phyloP scores from a whole-genome alignment of 495 filamentous ascomycete species.

The Hypomontagnella submonticulosa region DNA sequence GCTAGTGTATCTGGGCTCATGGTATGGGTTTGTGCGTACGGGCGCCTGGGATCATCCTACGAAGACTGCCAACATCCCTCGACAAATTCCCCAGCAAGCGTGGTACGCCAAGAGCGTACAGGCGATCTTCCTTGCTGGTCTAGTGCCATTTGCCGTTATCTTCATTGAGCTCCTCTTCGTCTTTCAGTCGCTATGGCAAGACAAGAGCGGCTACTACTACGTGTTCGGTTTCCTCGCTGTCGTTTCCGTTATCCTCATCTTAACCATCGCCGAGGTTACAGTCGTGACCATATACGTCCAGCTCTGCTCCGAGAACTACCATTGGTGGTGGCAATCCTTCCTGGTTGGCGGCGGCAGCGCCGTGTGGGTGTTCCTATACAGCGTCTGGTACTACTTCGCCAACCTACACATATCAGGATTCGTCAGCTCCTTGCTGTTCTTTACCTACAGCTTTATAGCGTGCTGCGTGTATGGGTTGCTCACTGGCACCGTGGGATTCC shows the following conservation, averaged over 20 bases:
- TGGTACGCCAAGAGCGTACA: constrained; percentile 79
- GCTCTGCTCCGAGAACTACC: constrained; percentile 89
- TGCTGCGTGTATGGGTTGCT: constrained; percentile 86
- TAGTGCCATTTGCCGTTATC: constrained; percentile 92
- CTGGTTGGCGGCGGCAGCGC: constrained; percentile 81
- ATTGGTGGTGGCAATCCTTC: constrained; percentile 98
- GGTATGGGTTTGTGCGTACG: constrained; percentile 76
- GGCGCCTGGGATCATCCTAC: constrained; percentile 87
- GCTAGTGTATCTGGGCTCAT: constrained; percentile 86
- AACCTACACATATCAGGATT: constrained; percentile 87
- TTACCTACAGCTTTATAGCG: constrained; percentile 82
- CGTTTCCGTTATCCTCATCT: constrained; percentile 76
- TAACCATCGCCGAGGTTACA: constrained; percentile 89
- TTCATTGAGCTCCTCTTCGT: constrained; percentile 95
- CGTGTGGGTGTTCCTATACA: constrained; percentile 88
- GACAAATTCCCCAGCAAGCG: constrained; percentile 80
- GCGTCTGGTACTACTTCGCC: constrained; percentile 86
- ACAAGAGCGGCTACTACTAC: constrained; percentile 95
- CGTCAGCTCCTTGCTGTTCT: constrained; percentile 84
- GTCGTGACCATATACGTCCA: constrained; percentile 89
- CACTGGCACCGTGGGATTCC: constrained; percentile 87
- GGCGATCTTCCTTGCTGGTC: constrained; percentile 75
- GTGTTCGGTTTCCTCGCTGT: constrained; percentile 90
- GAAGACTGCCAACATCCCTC: constrained; percentile 77
- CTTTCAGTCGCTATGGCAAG: constrained; percentile 91